phyloP scores from a whole-genome alignment of 2,329 filamentous ascomycete species.

The Pyrenophora tritici-repentis region DNA sequence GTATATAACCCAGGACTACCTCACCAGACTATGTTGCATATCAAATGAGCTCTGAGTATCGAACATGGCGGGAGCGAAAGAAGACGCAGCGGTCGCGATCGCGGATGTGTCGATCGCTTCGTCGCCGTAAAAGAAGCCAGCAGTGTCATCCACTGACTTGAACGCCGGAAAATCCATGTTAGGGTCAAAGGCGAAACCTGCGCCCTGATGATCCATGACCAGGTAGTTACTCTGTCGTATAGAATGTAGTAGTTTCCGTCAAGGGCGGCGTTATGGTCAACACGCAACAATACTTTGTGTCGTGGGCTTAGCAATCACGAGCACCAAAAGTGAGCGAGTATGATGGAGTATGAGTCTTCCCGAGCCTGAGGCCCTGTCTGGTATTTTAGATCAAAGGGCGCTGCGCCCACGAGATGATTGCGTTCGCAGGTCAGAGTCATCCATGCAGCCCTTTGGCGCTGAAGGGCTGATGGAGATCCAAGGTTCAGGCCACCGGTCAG shows the following conservation, averaged over 20 bases:
- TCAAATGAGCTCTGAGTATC: conserved; percentile 26
- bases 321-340: conserved; percentile 30
- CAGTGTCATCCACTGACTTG: conserved; percentile 40
- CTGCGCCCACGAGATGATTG: conserved; percentile 15
- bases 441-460: conserved; percentile 19
- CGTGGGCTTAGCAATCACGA: conserved; percentile 22
- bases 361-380: conserved; percentile 34
- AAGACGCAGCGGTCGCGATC: conserved; percentile 21
- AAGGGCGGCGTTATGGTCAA: conserved; percentile 24
- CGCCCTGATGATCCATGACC: conserved; percentile 35
- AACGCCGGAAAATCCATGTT: conserved; percentile 39
- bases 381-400: conserved; percentile 36
- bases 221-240: conserved; percentile 15
- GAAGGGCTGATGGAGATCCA: conserved; percentile 20
- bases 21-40: conserved; percentile 39
- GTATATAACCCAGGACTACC: conserved; percentile 4
- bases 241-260: conserved; percentile 14
- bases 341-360: conserved; percentile 39
- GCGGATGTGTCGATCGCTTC: conserved; percentile 46
- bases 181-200: conserved; percentile 40
- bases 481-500: conserved; percentile 23
- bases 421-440: conserved; percentile 22
- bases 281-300: background rate
- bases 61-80: conserved; percentile 28
- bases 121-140: conserved; percentile 39